Base-by-base conservation (phyloP, 345 rosid species). In the Citrus inodora region DNA sequence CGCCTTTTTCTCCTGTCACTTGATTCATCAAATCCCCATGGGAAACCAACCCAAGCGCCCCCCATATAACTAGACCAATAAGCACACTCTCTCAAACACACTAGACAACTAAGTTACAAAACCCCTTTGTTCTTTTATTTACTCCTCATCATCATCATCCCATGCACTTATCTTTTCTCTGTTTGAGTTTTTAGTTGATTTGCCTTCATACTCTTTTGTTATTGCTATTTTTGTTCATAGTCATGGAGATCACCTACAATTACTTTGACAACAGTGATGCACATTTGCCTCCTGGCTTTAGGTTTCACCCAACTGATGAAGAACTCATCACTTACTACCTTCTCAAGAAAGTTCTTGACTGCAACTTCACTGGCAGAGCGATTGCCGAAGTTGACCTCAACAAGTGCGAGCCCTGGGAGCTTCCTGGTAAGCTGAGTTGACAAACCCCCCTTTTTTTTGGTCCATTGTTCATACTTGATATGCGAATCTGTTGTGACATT, bases 351-450 rank as follows among this genome's bases (percentile, higher is more conserved):
- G 98, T 95, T 67, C 88, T 91, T 10, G 97, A 95, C 76, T 79
- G 91, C 74, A 85, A 64, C 78, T 95, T 95, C 89, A 69, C 93
- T 1, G 90, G 94, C 35, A 82, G 91, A 1, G 98, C 98, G 62
- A 90, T 95, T 66, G 92, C 98, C 21, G 94, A 93, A 75, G 98
- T 92, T 61, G 97, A 95, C 74, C 98, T 95, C 64, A 93, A 95
- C 93, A 95, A 93, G 83, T 95, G 94, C 51, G 98, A 95, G 85
- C 98, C 98, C 3, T 95, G 98, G 98, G 97, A 95, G 71, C 97
- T 95, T 79, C 98, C 98, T 25, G 93, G 98, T 93, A 89, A 80
- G 21, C 61, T 9, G 19, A 46, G 51, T 4, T 46, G 4, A 13
- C 51, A 13, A 13, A 46, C 51, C 51, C 17, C 16, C 3, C 10